Evolutionary conservation across 139 green algal species (phyloP), one percentile per base, ranked within the genome.

Genomic region (Bryopsis sp.): DNA sequence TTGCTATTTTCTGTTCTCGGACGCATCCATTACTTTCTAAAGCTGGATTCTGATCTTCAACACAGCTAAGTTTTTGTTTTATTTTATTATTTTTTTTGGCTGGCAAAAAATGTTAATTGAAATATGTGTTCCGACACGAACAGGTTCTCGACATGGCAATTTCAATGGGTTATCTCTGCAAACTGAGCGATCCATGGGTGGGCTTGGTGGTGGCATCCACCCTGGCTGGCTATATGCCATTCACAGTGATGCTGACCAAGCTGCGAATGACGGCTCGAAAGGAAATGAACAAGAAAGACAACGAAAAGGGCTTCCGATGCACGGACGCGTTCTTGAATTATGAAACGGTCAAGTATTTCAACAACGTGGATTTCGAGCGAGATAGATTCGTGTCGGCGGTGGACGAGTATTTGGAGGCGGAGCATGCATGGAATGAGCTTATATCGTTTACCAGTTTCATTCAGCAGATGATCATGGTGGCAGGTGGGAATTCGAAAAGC

Each of bases 301-400:
- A 95, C 64, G 83, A 78, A 34, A 82, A 78, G 59, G 67, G 68
- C 28, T 85, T 79, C 0, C 80, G 82, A 11, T 85, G 84, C 38
- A 94, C 88, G 0, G 91, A 97, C 70, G 84, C 86, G 2, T 78
- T 97, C 66, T 82, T 97, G 0, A 95, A 95, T 77, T 97, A 89
- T 48, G 89, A 96, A 68, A 93, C 86, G 1, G 85, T 86, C 59
- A 88, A 89, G 77, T 86, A 89, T 71, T 96, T 95, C 72, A 85
- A 68, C 32, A 91, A 91, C 65, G 88, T 95, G 71, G 32, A 62
- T 1, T 69, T 78, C 54, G 89, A 95, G 79, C 48, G 66, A 0
- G 1, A 71, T 1, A 68, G 78, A n/a, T 93, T 85, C 58, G 74
- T 68, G 1, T 33, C 64, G 28, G 83, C 87, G 63, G 90, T 96